phyloP scores from a whole-genome alignment of 2,329 filamentous ascomycete species.

The Apiospora phragmitis region DNA sequence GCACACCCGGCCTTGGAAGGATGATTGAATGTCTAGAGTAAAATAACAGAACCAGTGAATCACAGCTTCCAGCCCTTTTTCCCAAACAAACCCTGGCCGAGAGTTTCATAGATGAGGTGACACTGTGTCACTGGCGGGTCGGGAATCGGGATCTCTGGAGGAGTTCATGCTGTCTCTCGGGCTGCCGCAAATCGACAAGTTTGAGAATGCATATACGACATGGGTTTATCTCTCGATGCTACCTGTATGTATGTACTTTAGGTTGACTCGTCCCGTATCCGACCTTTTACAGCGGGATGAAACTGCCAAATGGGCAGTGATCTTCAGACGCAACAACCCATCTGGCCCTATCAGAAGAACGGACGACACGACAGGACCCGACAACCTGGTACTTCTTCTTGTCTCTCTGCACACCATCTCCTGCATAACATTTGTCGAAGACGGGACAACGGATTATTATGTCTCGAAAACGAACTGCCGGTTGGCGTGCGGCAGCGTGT shows the following conservation, averaged over 20 bases:
- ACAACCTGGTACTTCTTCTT: not conserved
- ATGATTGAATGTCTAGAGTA: not conserved
- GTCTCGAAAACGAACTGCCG: not conserved
- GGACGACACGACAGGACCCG: not conserved
- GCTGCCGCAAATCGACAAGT: not conserved
- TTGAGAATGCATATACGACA: not conserved
- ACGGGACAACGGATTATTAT: not conserved
- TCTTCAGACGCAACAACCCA: not conserved
- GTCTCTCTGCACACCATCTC: not conserved
- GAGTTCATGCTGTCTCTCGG: not conserved
- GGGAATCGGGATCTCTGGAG: not conserved
- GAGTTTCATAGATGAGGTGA: not conserved
- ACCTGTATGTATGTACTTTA: not conserved
- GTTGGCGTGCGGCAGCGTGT: not conserved
- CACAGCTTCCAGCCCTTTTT: not conserved
- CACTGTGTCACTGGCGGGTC: not conserved
- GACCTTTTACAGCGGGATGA: not conserved
- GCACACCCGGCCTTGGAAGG: not conserved
- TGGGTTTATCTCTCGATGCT: not conserved
- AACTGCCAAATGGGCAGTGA: not conserved
- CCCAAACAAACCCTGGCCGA: not conserved
- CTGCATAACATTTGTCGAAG: not conserved
- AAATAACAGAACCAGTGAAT: not conserved
- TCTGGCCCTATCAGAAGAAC: not conserved
- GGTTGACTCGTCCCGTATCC: not conserved